Evolutionary conservation across 495 filamentous ascomycete genomes (phyloP).

Genomic region (Aspergillus asperescens): DNA sequence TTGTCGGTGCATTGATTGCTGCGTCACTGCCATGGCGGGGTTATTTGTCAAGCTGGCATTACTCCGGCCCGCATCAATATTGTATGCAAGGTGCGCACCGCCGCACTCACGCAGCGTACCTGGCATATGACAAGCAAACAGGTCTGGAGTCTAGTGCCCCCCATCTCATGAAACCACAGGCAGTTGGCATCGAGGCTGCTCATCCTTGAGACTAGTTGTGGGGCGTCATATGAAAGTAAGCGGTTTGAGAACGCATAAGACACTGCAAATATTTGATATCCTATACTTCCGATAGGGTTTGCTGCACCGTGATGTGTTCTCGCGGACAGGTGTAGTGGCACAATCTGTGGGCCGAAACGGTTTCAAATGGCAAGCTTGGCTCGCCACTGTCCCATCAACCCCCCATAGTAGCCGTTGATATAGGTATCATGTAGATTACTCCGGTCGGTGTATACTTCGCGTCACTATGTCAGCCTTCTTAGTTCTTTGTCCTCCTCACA

Average conservation of each 20-base stretch:
- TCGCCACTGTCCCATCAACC: too few relatives aligned
- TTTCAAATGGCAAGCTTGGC: conserved; percentile 11
- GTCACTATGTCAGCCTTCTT: background rate
- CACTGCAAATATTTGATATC: background rate
- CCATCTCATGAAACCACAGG: background rate
- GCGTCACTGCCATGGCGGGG: background rate
- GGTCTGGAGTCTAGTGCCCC: conserved; percentile 9
- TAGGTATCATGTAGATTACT: conserved; percentile 5
- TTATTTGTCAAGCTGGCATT: conserved; percentile 1
- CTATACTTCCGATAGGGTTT: conserved; percentile 2
- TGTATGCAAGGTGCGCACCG: conserved; percentile 4
- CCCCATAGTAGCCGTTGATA: background rate
- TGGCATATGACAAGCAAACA: conserved; percentile 7
- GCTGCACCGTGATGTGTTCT: conserved; percentile 1
- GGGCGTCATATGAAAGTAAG: conserved; percentile 9
- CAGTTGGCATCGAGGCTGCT: conserved; percentile 1
- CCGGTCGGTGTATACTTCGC: conserved; percentile 1
- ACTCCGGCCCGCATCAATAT: conserved; percentile 1
- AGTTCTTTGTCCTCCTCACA: background rate
- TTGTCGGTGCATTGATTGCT: background rate
- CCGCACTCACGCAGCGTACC: conserved; percentile 2
- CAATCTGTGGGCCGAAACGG: conserved; percentile 12
- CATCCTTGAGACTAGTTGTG: background rate
- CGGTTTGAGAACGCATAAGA: background rate
- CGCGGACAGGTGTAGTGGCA: conserved; percentile 9